Percentiles rank a stretch among this genome's conserved stretches.
Conservation (phyloP, 495 filamentous ascomycete genomes). For the Aspergillus sparsus region DNA sequence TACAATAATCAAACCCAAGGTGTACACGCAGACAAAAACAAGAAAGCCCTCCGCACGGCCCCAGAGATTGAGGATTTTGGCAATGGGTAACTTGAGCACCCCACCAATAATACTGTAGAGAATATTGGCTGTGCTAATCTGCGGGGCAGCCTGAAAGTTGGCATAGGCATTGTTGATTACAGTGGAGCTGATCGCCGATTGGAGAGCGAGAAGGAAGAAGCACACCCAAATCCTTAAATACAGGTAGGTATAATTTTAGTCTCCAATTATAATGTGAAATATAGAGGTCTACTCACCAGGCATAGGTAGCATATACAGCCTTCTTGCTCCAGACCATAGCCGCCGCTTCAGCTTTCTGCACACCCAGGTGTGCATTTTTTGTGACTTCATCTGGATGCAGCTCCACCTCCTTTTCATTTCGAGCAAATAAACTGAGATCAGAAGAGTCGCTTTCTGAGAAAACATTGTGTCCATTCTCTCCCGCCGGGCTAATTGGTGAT, state of each 20-base stretch:
- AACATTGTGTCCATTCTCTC: conserved; percentile 6
- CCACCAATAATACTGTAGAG: conserved; percentile 58
- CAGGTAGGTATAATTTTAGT: too few species aligned
- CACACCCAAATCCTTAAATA: conserved; percentile 44
- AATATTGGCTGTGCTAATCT: conserved; percentile 40
- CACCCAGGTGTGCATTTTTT: conserved; percentile 36
- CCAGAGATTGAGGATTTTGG: conserved; percentile 67
- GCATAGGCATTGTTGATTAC: conserved; percentile 36
- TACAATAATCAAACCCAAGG: conserved; percentile 51
- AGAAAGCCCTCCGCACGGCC: conserved; percentile 58
- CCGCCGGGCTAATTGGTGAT: not conserved
- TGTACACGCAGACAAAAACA: conserved; percentile 40
- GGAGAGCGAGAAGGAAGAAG: conserved; percentile 46
- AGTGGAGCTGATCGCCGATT: conserved; percentile 35
- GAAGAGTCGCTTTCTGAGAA: conserved; percentile 14
- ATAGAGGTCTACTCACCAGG: conserved; percentile 29
- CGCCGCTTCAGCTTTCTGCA: conserved; percentile 46
- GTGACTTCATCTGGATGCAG: conserved; percentile 32
- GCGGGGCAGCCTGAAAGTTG: conserved; percentile 34
- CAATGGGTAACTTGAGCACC: conserved; percentile 64
- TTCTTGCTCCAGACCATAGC: conserved; percentile 42
- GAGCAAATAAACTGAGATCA: conserved; percentile 20
- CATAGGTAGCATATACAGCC: conserved; percentile 38
- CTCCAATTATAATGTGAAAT: not conserved
- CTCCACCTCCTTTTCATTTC: conserved; percentile 35